Base-by-base conservation (phyloP, 2,329 filamentous ascomycete species). In the Trichoderma sp. region DNA sequence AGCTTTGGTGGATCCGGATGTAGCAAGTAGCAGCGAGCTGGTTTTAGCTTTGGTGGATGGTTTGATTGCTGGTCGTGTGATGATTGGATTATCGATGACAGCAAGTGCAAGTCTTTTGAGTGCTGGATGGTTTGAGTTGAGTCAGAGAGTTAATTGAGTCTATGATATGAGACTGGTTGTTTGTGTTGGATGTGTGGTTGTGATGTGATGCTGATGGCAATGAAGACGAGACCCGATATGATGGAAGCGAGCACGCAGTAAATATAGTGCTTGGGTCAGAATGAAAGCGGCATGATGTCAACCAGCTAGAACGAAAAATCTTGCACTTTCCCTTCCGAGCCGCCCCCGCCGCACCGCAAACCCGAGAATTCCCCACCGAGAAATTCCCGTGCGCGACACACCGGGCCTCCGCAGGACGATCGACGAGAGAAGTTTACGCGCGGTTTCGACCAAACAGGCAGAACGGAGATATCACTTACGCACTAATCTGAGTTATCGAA, bases 281-380 rank as follows among this genome's bases (percentile, higher is more conserved):
- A 35, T 24, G 11, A 24, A 19, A 43, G 61, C 61, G 55, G 63
- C 62, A 68, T 70, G 68, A 70, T 70, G 68, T 70, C 63, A 70
- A 49, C 37, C 47, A 49, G n/a, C 19, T 21, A 49, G 3, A 29
- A 47, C 35, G 57, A 62, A 69, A 29, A 47, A 58, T 24, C 21
- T 27, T 21, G 37, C 56, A 33, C 10, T 62, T 52, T 70, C 10
- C 68, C 65, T 70, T 61, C 68, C 68, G 63, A 70, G 56, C 68
- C 63, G 63, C 65, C 64, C 64, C 68, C 68, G 68, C 68, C 52
- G 43, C 47, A 43, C 68, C 52, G 43, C 47, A 43, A 68, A 57
- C 14, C 68, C 68, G 68, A 70, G 64, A 62, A 62, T 60, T 62
- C 47, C 68, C 68, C 68, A 69, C 68, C 68, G 68, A 65, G 68